These are phyloP conservation scores for Sutorius eximius DNA, from an alignment of 1,284 basidiomycete genomes.

Conservation along the genomic window DNA sequence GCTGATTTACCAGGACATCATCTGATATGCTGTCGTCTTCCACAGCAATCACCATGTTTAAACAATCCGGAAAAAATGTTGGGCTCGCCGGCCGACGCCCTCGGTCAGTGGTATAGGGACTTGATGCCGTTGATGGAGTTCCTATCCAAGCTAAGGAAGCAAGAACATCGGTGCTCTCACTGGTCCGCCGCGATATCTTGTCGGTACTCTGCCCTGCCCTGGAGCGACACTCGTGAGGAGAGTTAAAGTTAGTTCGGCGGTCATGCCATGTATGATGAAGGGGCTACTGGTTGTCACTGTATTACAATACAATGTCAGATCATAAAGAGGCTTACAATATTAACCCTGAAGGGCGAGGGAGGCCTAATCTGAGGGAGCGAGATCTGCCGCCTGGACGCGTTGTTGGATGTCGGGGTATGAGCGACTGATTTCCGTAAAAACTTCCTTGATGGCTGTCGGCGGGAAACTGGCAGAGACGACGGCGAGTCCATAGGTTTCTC, in stretches of 20 bases:
- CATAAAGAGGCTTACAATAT: conserved; percentile 24
- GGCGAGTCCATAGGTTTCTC: conserved; percentile 1
- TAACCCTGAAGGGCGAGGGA: conserved; percentile 27
- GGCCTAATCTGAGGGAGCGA: conserved; percentile 26
- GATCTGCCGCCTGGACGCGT: conserved; percentile 1
- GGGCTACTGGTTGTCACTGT: conserved; percentile 24
- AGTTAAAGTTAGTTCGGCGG: conserved; percentile 23
- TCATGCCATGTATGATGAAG: conserved; percentile 34
- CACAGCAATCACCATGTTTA: conserved; percentile 42
- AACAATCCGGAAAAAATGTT: neutral
- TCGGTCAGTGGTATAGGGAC: neutral
- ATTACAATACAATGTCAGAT: neutral
- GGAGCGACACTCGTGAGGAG: neutral
- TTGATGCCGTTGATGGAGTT: conserved; percentile 2
- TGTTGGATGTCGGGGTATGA: conserved; percentile 1
- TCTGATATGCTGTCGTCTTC: conserved; percentile 50
- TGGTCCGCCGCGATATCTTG: conserved; percentile 8
- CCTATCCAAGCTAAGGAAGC: conserved; percentile 35
- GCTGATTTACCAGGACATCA: conserved; percentile 43
- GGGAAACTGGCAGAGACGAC: neutral
- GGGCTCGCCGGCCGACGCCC: neutral
- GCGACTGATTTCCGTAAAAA: conserved; percentile 7
- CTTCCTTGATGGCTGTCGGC: conserved; percentile 1
- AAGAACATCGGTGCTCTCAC: conserved; percentile 26
- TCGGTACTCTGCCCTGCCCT: neutral